A percentile compares a stretch with the other conserved stretches of the same genome.
phyloP scores from a whole-genome alignment of 768 basidiomycete genomes.

The Nidula microcarpa region DNA sequence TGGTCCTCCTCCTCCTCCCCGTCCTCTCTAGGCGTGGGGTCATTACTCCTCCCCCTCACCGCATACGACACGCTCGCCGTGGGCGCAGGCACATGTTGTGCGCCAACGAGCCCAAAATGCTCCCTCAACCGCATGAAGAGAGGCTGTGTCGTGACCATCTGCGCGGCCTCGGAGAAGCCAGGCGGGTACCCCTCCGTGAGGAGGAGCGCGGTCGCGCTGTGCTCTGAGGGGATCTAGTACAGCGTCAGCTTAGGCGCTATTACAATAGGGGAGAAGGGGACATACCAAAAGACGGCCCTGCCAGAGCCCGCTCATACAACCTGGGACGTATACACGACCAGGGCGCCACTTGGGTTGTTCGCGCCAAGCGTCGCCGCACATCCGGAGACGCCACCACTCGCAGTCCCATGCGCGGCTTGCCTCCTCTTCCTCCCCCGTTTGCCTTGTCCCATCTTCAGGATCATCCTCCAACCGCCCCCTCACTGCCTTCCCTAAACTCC shows the following conservation, averaged over 20 bases:
- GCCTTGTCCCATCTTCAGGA: background rate
- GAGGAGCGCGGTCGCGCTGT: too few relatives aligned
- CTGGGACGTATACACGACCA: conserved; percentile 41
- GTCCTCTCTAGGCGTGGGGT: background rate
- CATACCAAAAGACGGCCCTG: conserved; percentile 61
- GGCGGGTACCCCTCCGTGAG: too few relatives aligned
- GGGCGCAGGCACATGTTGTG: background rate
- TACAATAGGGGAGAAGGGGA: conserved; percentile 9
- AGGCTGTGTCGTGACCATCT: conserved; percentile 40
- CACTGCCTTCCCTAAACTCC: conserved; percentile 11
- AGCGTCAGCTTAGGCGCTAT: conserved; percentile 1
- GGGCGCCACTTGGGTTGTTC: conserved; percentile 20
- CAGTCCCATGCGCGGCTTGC: conserved; percentile 50
- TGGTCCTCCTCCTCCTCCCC: conserved; percentile 5
- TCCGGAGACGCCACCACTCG: conserved; percentile 52
- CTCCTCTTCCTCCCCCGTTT: conserved; percentile 8
- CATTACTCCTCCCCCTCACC: background rate
- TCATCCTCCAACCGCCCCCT: conserved; percentile 8
- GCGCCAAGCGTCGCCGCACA: conserved; percentile 33
- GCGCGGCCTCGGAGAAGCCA: conserved; percentile 29
- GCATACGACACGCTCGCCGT: background rate
- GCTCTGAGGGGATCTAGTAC: too few relatives aligned
- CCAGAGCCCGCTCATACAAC: conserved; percentile 55
- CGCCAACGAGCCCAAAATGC: conserved; percentile 20
- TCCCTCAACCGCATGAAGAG: conserved; percentile 60